Percentiles rank a stretch among this genome's conserved stretches.
These are phyloP conservation scores for Biscutella laevigata DNA, from an alignment of 441 rosid genomes.

Conservation along the genomic window DNA sequence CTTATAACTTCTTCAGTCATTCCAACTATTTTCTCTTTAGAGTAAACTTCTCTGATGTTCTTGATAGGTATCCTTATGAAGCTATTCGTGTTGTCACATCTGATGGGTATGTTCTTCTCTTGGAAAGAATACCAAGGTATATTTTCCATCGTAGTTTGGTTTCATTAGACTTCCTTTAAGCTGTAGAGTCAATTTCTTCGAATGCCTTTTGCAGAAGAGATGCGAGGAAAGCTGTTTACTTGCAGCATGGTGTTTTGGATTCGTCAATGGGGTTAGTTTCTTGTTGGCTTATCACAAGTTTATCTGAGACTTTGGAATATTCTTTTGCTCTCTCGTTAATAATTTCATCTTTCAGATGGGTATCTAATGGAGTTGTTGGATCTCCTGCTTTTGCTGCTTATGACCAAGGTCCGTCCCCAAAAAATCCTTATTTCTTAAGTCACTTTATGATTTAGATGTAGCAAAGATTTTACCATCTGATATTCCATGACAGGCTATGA, in stretches of 20 bases:
- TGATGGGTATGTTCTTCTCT: slow-evolving; percentile 87
- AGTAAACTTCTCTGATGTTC: not conserved
- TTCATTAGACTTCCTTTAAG: no score
- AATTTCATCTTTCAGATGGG: slow-evolving; percentile 67
- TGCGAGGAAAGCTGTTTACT: slow-evolving; percentile 76
- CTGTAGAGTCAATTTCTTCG: not conserved
- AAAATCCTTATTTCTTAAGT: not conserved
- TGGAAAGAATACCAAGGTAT: slow-evolving; percentile 96
- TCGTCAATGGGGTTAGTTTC: slow-evolving; percentile 83
- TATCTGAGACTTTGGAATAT: no score
- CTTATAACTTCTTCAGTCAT: no score
- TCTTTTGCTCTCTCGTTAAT: no score
- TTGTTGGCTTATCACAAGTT: not conserved
- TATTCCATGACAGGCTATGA: slow-evolving; percentile 65
- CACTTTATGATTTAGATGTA: not conserved
- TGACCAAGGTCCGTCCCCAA: slow-evolving; percentile 96
- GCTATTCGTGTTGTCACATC: slow-evolving; percentile 78
- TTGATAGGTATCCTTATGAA: slow-evolving; percentile 78
- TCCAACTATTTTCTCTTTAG: not conserved
- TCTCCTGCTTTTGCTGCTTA: slow-evolving; percentile 98
- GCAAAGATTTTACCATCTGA: not conserved
- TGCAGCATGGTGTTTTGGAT: slow-evolving; percentile 89
- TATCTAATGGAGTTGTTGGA: slow-evolving; percentile 90
- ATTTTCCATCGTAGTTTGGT: not conserved
- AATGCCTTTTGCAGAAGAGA: slow-evolving; percentile 53